These are phyloP conservation scores for Didymella arachidicola DNA, from an alignment of 2,329 filamentous ascomycete genomes.

Conservation along the genomic window DNA sequence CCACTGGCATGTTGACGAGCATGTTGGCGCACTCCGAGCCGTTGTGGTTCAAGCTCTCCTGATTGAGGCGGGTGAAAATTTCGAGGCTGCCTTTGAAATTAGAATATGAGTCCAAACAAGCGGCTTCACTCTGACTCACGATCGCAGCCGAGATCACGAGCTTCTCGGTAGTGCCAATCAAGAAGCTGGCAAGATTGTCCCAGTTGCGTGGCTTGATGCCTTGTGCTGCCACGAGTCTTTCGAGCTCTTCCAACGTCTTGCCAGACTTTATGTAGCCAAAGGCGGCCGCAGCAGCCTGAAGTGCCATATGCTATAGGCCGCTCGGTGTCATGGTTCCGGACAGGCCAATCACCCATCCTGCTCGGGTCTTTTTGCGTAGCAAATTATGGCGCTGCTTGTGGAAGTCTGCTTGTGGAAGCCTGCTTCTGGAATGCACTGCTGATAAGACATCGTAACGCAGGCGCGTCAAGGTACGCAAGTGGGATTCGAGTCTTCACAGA, in stretches of 20 bases:
- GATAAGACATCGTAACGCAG: too few species aligned
- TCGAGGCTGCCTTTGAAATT: neutral
- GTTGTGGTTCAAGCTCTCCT: neutral
- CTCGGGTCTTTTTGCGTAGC: neutral
- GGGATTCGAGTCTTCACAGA: too few species aligned
- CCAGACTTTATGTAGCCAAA: neutral
- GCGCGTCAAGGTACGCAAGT: too few species aligned
- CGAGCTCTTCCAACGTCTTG: neutral
- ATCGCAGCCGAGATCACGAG: neutral
- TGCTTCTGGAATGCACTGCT: too few species aligned
- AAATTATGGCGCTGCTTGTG: neutral
- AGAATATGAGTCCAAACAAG: neutral
- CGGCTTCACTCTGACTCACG: neutral
- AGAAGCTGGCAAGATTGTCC: neutral
- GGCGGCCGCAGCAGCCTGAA: neutral
- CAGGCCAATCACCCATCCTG: neutral
- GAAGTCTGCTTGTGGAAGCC: neutral
- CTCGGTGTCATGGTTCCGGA: neutral
- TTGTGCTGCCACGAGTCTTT: neutral
- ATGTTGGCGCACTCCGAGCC: neutral
- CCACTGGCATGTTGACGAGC: neutral
- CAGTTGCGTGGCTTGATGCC: neutral
- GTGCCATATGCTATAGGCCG: neutral
- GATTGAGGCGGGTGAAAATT: too few species aligned
- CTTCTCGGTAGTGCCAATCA: neutral